Evolutionary conservation across 75 land plant species (phyloP).

Genomic region (Sequoia sempervirens): DNA sequence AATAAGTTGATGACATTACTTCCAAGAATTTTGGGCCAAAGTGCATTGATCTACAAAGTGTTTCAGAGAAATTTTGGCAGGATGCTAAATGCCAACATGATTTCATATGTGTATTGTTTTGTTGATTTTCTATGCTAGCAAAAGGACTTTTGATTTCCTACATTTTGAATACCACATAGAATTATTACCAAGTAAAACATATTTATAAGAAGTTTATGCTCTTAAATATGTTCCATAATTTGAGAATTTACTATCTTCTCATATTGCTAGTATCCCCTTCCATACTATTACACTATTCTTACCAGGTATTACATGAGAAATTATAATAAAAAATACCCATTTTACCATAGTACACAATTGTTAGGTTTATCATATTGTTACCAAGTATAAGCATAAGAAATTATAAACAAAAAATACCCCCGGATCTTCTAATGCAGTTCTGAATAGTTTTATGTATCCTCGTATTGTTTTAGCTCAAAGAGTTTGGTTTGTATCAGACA

Average conservation of each 20-base stretch:
- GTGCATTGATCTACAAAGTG: too few relatives aligned
- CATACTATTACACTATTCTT: too few relatives aligned
- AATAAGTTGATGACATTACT: too few relatives aligned
- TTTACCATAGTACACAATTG: not conserved
- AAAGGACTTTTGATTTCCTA: not conserved
- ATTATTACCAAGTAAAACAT: not conserved
- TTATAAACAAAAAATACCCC: not conserved
- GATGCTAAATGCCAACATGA: not conserved
- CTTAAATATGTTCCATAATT: not conserved
- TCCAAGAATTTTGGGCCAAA: too few relatives aligned
- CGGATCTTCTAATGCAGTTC: not conserved
- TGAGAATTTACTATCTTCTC: not conserved
- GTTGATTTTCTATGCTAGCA: not conserved
- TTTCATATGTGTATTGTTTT: not conserved
- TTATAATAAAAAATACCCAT: too few relatives aligned
- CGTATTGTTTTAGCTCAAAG: not conserved
- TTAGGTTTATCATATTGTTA: too few relatives aligned
- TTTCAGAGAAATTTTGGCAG: too few relatives aligned
- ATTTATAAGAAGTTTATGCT: not conserved
- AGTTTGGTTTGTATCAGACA: not conserved
- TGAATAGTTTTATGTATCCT: not conserved
- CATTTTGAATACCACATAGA: not conserved
- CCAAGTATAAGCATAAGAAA: too few relatives aligned
- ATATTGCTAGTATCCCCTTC: not conserved
- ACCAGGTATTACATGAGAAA: not conserved